Evolutionary conservation across 495 filamentous ascomycete genomes (phyloP), one percentile per base, ranked within the genome.

Genomic region (Ramalina peruviana): DNA sequence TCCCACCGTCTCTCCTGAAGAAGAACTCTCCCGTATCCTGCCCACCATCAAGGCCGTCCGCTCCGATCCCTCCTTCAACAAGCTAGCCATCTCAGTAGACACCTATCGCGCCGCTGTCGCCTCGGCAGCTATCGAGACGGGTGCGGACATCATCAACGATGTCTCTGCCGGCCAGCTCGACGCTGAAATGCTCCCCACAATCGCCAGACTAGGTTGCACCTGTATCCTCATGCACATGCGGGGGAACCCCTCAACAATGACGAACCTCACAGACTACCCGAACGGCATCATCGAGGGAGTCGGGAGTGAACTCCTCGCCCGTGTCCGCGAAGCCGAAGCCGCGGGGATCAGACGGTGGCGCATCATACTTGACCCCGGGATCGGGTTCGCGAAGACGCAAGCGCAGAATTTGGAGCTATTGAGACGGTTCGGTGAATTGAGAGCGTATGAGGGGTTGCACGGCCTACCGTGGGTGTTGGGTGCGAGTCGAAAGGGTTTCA

Each of bases 221-320:
- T 75, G 94, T 37, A 83, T 85, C 57, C 68, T 98, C 21, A 94
- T 93, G 88, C 92, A 98, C 64, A 95, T 90, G 83, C 87, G 92
- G 57, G 92, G 92, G 26, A 83, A 76, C 3, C 87, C 92, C 0
- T 69, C 73, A 21, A 96, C 85, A 4, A 98, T 97, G 92, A 80
- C 69, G 37, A 62, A 62, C 3, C 65, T 85, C 7, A 75, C 74
- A 27, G 60, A 72, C 9, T 96, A 96, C 63, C 86, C 86, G 0
- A 57, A 71, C 26, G 88, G 88, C 0, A 65, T 95, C 7, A 72
- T 94, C n/a, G 58, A 66, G 4, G 80, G 77, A 19, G 78, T 97
- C 0, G 78, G 69, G 15, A 48, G 58, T 15, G 92, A 97, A 60
- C 73, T 98, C 5, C 69, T 72, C 4, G 71, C 56, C 3, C 81